Conservation (phyloP, 2,329 filamentous ascomycete genomes). For the Gaeumannomyces sp. region DNA sequence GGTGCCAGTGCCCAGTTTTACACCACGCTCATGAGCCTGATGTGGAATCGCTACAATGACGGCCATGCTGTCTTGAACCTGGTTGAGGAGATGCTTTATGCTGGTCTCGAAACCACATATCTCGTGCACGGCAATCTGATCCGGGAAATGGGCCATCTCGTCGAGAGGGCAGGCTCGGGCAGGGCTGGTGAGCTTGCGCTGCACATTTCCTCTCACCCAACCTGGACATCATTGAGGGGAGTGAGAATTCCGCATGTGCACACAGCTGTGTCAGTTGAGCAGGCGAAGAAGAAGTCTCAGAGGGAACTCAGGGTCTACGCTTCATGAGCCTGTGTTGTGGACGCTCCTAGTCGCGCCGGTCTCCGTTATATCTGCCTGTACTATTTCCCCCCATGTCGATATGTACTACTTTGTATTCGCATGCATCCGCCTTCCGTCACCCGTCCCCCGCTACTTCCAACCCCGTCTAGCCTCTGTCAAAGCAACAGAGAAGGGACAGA, state of each 20-base stretch:
- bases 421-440: not conserved
- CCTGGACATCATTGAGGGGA: not conserved
- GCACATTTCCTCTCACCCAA: not conserved
- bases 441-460: no score
- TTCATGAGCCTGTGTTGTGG: not conserved
- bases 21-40: slow-evolving; percentile 55
- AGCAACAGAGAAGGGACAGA: no score
- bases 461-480: no score
- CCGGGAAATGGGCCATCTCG: not conserved
- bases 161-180: not conserved
- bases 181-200: not conserved
- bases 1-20: slow-evolving; percentile 66
- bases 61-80: slow-evolving; percentile 46
- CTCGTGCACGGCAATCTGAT: not conserved
- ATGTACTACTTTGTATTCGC: not conserved
- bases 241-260: not conserved
- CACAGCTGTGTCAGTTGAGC: not conserved
- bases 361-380: not conserved
- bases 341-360: no score
- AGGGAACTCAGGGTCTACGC: not conserved
- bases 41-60: slow-evolving; percentile 57
- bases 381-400: not conserved
- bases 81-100: slow-evolving; percentile 59
- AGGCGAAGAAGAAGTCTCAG: not conserved
- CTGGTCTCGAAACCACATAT: slow-evolving; percentile 38